Evolutionary conservation across 331 rosid genomes (phyloP), one percentile per base, ranked within the genome.

Genomic region (Malus hybrid): DNA sequence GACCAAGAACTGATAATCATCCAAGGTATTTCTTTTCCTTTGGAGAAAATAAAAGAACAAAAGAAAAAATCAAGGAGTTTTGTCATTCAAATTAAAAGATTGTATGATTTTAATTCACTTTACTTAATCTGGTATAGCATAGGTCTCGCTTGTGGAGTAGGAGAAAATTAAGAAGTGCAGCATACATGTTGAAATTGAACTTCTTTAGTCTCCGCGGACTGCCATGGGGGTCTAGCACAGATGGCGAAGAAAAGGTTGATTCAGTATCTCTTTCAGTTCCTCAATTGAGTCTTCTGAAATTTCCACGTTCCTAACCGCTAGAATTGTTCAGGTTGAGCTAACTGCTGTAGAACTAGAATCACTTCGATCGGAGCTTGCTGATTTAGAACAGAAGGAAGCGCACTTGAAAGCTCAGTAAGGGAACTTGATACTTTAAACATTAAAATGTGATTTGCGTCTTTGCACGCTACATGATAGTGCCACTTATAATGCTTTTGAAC

Each of bases 321-420:
- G 31, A 77, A 3, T 60, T 71, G 73, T 69, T 74, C 81, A 94
- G 97, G 94, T 92, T 75, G 91, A 80, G 84, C 81, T 95, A 50
- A 83, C 89, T 75, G 90, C 90, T 80, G 88, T 85, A 44, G 93
- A 95, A 85, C 48, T 95, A 65, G 97, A 93, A 73, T 89, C 99
- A 67, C 93, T 95, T 84, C 87, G 92, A 44, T 79, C 95, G 1
- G 96, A 87, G 66, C 83, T 95, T 80, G 93, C 89, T 73, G 92
- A 89, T 67, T 66, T 88, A 83, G 99, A 87, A 80, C 97, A 95
- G 87, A 91, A 85, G 80, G 97, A 95, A 85, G 91, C 99, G 72
- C 93, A 86, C 83, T 85, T 87, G 73, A 94, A 86, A 85, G 99
- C 99, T 81, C 96, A 78, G 99, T 94, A 88, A 88, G 97, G 52